phyloP scores from a whole-genome alignment of 2,329 filamentous ascomycete species.

The Leptographium procerum region DNA sequence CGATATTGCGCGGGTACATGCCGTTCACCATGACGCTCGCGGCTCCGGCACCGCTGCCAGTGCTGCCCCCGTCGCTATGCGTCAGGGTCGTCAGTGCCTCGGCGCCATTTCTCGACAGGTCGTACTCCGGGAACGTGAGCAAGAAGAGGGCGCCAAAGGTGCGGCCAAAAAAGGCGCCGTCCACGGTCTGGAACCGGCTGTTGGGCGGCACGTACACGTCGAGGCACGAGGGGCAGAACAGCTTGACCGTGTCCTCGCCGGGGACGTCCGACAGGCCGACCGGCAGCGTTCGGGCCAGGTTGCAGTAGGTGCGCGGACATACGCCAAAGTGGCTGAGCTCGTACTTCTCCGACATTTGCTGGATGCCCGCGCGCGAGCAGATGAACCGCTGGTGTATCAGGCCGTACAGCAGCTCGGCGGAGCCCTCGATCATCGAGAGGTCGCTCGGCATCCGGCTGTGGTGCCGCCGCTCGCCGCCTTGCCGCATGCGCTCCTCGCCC shows the following conservation, averaged over 20 bases:
- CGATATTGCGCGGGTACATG: slow-evolving; percentile 75
- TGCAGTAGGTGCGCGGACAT: slow-evolving; percentile 90
- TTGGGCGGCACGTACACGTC: slow-evolving; percentile 97
- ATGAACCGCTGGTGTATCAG: slow-evolving; percentile 98
- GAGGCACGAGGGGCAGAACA: slow-evolving; percentile 93
- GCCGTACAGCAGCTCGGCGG: slow-evolving; percentile 95
- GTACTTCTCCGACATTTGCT: slow-evolving; percentile 99
- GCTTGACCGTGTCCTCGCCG: slow-evolving; percentile 93
- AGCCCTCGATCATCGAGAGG: slow-evolving; percentile 89
- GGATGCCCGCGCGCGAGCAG: slow-evolving; percentile 88
- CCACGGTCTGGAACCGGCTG: slow-evolving; percentile 91
- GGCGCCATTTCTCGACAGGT: slow-evolving; percentile 62
- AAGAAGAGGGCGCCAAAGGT: slow-evolving; percentile 96
- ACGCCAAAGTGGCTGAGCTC: slow-evolving; percentile 91
- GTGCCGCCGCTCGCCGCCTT: slow-evolving; percentile 59
- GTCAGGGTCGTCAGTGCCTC: slow-evolving; percentile 37
- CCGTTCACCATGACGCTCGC: slow-evolving; percentile 59
- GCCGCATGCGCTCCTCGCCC: slow-evolving; percentile 46
- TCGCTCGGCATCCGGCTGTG: slow-evolving; percentile 81
- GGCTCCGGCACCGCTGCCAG: neutral
- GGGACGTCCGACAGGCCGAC: slow-evolving; percentile 92
- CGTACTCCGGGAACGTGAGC: slow-evolving; percentile 95
- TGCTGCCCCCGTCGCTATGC: slow-evolving; percentile 6
- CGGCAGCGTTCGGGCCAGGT: slow-evolving; percentile 78
- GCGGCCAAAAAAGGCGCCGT: slow-evolving; percentile 95